Base-by-base conservation (phyloP, 768 basidiomycete genomes). In the Tubosaeta brunneosetosa region DNA sequence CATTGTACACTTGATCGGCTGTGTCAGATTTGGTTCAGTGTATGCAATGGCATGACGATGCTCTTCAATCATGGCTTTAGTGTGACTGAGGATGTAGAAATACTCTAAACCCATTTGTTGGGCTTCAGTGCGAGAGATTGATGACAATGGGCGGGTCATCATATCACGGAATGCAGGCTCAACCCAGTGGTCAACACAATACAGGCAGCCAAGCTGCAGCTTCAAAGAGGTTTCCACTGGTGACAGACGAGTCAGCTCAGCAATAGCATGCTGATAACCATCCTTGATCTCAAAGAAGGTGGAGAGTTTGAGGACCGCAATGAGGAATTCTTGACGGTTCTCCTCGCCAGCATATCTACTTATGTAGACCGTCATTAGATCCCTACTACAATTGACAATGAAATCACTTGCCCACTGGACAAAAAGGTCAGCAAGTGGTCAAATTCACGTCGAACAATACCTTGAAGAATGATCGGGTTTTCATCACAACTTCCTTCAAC, bases 161-260 rank as follows among this genome's bases (percentile, higher is more conserved):
- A 57, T 0, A 5, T 47, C 38, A 3, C 45, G 41, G 13, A 57
- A 57, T 0, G 50, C 31, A 1, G 56, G 59, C 16, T 53, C 34
- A 7, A 60, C 38, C 59, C 56, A 60, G 0, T 55, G 29, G n/a
- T 60, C 47, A 0, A 60, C 40, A 34, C 10, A 27, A 2, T 45
- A 57, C 16, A 16, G 2, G 6, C 27, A 29, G 1, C 55, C 51
- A 10, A 60, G 59, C 19, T 60, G 46, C 0, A 57, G 31, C 4
- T 49, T 57, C 0, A 60, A 8, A 0, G 56, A 44, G 0, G 45
- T 1, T 0, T 60, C 36, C 1, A 57, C 0, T 0, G 49, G 33
- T 0, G 8, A 44, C 1, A 51, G 1, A 6, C 37, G 16, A 0
- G 6, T 22, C 19, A 60, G 53, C 6, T 57, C 51, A 1, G 49